A percentile compares a stretch with the other conserved stretches of the same genome.
Conservation (phyloP, 164 flowering plant species). For the Vitis rupestris region DNA sequence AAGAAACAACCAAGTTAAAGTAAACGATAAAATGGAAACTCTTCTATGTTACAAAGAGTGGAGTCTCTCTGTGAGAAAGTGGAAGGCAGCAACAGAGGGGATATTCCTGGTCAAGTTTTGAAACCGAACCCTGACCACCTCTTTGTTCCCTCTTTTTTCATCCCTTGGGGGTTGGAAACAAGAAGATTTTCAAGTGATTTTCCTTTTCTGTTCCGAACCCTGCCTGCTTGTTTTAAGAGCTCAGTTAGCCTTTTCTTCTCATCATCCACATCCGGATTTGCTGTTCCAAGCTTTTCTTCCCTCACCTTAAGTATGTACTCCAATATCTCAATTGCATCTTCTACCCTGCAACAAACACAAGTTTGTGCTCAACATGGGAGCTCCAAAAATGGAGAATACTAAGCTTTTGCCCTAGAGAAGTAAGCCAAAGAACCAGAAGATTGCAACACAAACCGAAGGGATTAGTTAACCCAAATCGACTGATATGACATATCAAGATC, state of each 20-base stretch:
- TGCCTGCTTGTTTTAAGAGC: slow-evolving; percentile 42
- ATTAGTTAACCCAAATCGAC: background rate
- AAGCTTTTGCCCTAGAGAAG: background rate
- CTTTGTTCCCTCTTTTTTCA: slow-evolving; percentile 20
- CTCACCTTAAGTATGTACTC: slow-evolving; percentile 38
- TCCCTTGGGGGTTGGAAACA: slow-evolving; percentile 18
- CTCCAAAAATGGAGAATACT: background rate
- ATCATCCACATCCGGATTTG: slow-evolving; percentile 42
- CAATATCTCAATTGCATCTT: slow-evolving; percentile 40
- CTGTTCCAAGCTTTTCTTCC: slow-evolving; percentile 49
- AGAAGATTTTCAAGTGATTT: slow-evolving; percentile 36
- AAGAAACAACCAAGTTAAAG: background rate
- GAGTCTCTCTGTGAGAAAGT: too few species aligned
- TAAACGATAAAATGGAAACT: background rate
- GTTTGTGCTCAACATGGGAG: background rate
- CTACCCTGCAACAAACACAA: slow-evolving; percentile 22
- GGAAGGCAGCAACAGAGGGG: background rate
- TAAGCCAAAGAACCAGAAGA: background rate
- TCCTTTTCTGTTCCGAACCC: slow-evolving; percentile 25
- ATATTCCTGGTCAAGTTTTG: slow-evolving; percentile 3
- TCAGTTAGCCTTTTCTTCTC: slow-evolving; percentile 37
- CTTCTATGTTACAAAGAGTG: slow-evolving; percentile 2
- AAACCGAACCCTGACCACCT: slow-evolving; percentile 15
- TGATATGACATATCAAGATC: too few species aligned
- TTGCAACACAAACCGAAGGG: background rate